Base-by-base conservation (phyloP, 768 basidiomycete species). In the Suillus subalutaceus region DNA sequence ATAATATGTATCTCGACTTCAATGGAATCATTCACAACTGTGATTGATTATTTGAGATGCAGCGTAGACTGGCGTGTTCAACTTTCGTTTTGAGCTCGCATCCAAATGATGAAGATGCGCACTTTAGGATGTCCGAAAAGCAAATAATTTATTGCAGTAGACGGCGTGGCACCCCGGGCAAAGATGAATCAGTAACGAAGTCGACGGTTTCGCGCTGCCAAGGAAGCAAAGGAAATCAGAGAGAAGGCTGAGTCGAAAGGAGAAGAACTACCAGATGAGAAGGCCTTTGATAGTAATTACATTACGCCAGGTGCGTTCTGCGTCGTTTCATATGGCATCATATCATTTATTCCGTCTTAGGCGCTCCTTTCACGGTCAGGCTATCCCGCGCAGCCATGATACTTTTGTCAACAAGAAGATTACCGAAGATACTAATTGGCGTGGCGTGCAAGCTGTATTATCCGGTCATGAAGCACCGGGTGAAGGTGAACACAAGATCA, bases 161-260 rank as follows among this genome's bases (percentile, higher is more conserved):
- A 99, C 75, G 97, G 97, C 58, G 96, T 98, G 16, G 97, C 97
- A 0, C 97, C 97, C 4, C 83, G 97, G 56, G 97, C 97, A 41
- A 99, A 99, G 85, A 97, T 98, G 97, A 99, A 99, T 75, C 97
- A 99, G 78, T 97, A 99, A 75, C 89, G 97, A 23, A 90, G 92
- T 75, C 84, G 97, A 46, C 88, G 96, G 56, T 99, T 99, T 82
- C 83, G 97, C 64, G 95, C 96, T 0, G 96, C 96, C 8, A 94
- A 92, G 79, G 97, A 98, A 77, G 93, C 91, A 3, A 90, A 85
- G 71, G 95, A 99, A 76, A 80, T 92, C 43, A 81, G 90, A 66
- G 93, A 94, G 79, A 94, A 92, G 80, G 97, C 97, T 2, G 85
- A 88, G 76, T 81, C 85, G 61, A 94, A 93, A 70, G 97, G 97